These are phyloP conservation scores for Ogataea saltuana DNA, from an alignment of 805 yeast species.

Conservation along the genomic window DNA sequence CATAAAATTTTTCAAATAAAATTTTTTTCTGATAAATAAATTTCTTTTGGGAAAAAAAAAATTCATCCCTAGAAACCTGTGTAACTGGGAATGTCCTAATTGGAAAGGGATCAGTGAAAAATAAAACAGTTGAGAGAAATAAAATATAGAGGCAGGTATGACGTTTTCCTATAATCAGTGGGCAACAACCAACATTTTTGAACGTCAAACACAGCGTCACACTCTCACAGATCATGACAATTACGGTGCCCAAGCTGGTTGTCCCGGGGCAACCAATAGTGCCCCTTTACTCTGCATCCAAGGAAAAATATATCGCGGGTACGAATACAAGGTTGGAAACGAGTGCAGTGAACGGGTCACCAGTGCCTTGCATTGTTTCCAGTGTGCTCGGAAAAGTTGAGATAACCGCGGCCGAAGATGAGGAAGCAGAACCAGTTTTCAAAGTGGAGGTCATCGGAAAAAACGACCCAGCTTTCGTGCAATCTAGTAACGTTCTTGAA, in stretches of 20 bases:
- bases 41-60: conserved; percentile 12
- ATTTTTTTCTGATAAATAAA: conserved; percentile 13
- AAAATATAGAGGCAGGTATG: neutral
- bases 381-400: conserved; percentile 64
- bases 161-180: neutral
- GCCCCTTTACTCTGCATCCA: conserved; percentile 46
- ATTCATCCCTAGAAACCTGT: conserved; percentile 11
- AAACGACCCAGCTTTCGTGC: conserved; percentile 21
- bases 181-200: too few species aligned
- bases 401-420: conserved; percentile 32
- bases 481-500: conserved; percentile 1
- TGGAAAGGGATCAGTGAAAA: neutral
- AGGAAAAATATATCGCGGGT: conserved; percentile 56
- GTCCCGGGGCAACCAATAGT: conserved; percentile 83
- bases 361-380: conserved; percentile 47
- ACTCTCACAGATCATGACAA: too few species aligned
- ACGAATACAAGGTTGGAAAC: conserved; percentile 58
- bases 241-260: conserved; percentile 45
- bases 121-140: conserved; percentile 6
- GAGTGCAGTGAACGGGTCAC: conserved; percentile 41
- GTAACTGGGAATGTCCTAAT: neutral
- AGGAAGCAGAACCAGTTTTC: conserved; percentile 18
- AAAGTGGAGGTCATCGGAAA: conserved; percentile 26
- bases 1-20: conserved; percentile 10
- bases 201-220: too few species aligned